These are phyloP conservation scores for Microsporum canis DNA, from an alignment of 2,329 filamentous ascomycete species.

Conservation along the genomic window DNA sequence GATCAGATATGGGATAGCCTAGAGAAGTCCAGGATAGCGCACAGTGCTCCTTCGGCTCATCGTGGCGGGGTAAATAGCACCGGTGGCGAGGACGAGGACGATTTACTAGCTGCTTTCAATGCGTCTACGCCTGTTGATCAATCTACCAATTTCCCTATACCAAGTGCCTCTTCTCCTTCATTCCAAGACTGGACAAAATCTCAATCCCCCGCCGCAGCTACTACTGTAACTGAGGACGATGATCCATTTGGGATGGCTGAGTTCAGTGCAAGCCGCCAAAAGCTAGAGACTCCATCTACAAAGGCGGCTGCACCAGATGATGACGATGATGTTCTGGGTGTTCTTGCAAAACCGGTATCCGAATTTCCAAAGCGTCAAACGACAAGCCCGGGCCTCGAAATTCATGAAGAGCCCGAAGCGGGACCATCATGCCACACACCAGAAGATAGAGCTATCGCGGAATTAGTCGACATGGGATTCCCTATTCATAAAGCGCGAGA, in stretches of 20 bases:
- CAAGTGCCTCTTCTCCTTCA: constrained; percentile 26
- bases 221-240: constrained; percentile 48
- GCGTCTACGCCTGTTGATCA: constrained; percentile 47
- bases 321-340: constrained; percentile 54
- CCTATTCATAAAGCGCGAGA: constrained; percentile 60
- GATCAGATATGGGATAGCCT: constrained; percentile 65
- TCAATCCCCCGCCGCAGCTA: constrained; percentile 7
- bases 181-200: not conserved
- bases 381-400: constrained; percentile 13
- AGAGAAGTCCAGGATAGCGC: constrained; percentile 40
- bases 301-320: constrained; percentile 29
- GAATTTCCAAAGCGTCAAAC: constrained; percentile 30
- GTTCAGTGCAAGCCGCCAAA: constrained; percentile 34
- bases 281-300: constrained; percentile 34
- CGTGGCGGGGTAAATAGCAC: constrained; percentile 29
- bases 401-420: constrained; percentile 9
- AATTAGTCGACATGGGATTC: constrained; percentile 92
- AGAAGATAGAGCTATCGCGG: constrained; percentile 69
- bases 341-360: constrained; percentile 49
- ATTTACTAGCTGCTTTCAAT: constrained; percentile 52
- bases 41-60: constrained; percentile 23
- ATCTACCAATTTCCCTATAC: constrained; percentile 47
- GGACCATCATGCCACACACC: constrained; percentile 30
- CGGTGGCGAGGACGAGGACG: constrained; percentile 39
- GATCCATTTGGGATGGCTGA: constrained; percentile 75